phyloP scores from a whole-genome alignment of 2,329 filamentous ascomycete species.

The Pezicula radicicola region DNA sequence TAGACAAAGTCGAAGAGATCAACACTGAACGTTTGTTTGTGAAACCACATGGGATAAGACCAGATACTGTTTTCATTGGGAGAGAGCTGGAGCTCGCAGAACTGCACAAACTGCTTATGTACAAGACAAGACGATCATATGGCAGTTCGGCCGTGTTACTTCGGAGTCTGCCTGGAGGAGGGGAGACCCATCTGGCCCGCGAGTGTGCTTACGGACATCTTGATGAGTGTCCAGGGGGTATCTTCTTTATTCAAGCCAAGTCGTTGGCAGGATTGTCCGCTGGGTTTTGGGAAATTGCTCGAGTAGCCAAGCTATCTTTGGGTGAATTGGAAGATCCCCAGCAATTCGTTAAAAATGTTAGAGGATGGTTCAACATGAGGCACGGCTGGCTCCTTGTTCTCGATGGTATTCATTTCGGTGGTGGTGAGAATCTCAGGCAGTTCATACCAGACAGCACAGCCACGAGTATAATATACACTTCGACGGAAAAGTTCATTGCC shows the following conservation, averaged over 20 bases:
- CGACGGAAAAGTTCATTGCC: constrained; percentile 54
- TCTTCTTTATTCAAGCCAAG: constrained; percentile 69
- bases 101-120: constrained; percentile 57
- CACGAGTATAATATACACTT: constrained; percentile 67
- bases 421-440: constrained; percentile 48
- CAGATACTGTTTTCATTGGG: constrained; percentile 61
- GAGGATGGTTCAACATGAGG: constrained; percentile 57
- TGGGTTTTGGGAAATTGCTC: constrained; percentile 64
- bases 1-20: constrained; percentile 68
- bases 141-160: constrained; percentile 63
- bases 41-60: constrained; percentile 55
- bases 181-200: constrained; percentile 66
- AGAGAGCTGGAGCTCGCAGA: constrained; percentile 55
- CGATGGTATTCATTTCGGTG: constrained; percentile 62
- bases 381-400: constrained; percentile 65
- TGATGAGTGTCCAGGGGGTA: constrained; percentile 58
- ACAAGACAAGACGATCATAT: constrained; percentile 48
- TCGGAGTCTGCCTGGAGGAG: constrained; percentile 61
- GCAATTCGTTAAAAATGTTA: constrained; percentile 54
- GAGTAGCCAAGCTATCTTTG: constrained; percentile 45
- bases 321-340: constrained; percentile 29
- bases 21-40: constrained; percentile 39
- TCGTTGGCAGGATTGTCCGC: constrained; percentile 55
- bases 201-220: constrained; percentile 63
- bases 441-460: constrained; percentile 64